Evolutionary conservation across 2,329 filamentous ascomycete genomes (phyloP).

Genomic region (Metarhizium robertsii): DNA sequence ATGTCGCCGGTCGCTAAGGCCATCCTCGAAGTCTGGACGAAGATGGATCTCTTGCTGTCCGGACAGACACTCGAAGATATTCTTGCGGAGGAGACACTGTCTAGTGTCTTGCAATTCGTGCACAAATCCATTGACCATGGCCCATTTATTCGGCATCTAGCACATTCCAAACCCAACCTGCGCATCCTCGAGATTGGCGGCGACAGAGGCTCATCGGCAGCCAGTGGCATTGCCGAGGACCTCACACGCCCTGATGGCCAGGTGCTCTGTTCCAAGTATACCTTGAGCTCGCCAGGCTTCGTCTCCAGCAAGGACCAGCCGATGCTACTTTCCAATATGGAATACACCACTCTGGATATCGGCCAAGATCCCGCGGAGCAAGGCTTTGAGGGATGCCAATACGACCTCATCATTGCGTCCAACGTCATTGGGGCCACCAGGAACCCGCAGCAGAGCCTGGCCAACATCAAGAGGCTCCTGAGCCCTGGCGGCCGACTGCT

Average conservation of each 20-base stretch:
- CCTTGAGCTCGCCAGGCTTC: background rate
- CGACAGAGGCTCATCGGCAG: background rate
- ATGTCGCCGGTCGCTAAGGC: too few relatives aligned
- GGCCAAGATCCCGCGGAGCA: slow-evolving; percentile 2
- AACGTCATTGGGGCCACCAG: slow-evolving; percentile 7
- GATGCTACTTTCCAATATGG: background rate
- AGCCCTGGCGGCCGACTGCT: slow-evolving; percentile 1
- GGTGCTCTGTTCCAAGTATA: background rate
- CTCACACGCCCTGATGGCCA: background rate
- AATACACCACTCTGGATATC: slow-evolving; percentile 18
- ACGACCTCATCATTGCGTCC: slow-evolving; percentile 6
- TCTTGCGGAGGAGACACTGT: too few relatives aligned
- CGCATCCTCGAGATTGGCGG: background rate
- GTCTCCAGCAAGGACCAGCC: too few relatives aligned
- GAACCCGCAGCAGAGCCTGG: background rate
- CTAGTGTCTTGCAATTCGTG: too few relatives aligned
- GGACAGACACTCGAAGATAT: too few relatives aligned
- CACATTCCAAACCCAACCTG: background rate
- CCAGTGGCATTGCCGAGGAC: background rate
- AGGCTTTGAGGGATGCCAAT: slow-evolving; percentile 4
- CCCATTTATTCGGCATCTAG: background rate
- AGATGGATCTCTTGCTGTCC: too few relatives aligned
- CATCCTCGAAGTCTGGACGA: too few relatives aligned
- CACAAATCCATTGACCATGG: too few relatives aligned
- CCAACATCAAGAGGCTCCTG: background rate